phyloP scores from a whole-genome alignment of 2,329 filamentous ascomycete species.

The Colletotrichum theobromicola region DNA sequence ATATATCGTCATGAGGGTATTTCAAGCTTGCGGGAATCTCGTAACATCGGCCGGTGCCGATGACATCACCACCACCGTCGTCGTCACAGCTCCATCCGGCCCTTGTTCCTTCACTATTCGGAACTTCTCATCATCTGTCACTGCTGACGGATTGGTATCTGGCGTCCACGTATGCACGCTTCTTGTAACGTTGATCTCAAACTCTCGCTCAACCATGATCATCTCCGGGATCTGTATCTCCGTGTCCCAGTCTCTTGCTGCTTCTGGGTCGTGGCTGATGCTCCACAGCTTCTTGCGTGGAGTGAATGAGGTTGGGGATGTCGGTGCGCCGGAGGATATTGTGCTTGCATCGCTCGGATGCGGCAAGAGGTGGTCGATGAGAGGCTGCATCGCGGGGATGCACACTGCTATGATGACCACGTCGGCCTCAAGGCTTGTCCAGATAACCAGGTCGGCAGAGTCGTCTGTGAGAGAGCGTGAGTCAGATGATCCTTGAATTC shows the following conservation, averaged over 20 bases:
- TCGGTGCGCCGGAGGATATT: not conserved
- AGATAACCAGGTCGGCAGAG: conserved; percentile 3
- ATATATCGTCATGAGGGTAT: not conserved
- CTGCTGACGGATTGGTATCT: not conserved
- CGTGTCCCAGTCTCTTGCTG: not conserved
- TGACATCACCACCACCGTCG: conserved; percentile 7
- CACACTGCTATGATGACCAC: conserved; percentile 38
- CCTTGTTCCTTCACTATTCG: not conserved
- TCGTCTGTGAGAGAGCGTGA: not conserved
- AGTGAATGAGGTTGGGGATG: not conserved
- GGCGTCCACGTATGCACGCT: not conserved
- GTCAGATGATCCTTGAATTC: not conserved
- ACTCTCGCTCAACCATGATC: conserved; percentile 8
- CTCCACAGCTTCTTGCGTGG: not conserved
- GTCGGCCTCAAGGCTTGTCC: conserved; percentile 33
- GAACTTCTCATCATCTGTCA: not conserved
- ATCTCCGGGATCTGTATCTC: not conserved
- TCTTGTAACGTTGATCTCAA: not conserved
- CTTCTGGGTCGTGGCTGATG: not conserved
- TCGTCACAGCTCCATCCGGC: conserved; percentile 2
- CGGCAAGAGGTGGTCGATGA: conserved; percentile 15
- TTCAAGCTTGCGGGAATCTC: not conserved
- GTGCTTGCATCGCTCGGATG: not conserved
- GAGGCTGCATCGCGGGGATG: conserved; percentile 37
- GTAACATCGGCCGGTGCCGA: not conserved